A percentile compares a stretch with the other conserved stretches of the same genome.
Conservation (phyloP, 2,329 filamentous ascomycete species). For the Lasiodiplodia gonubiensis region DNA sequence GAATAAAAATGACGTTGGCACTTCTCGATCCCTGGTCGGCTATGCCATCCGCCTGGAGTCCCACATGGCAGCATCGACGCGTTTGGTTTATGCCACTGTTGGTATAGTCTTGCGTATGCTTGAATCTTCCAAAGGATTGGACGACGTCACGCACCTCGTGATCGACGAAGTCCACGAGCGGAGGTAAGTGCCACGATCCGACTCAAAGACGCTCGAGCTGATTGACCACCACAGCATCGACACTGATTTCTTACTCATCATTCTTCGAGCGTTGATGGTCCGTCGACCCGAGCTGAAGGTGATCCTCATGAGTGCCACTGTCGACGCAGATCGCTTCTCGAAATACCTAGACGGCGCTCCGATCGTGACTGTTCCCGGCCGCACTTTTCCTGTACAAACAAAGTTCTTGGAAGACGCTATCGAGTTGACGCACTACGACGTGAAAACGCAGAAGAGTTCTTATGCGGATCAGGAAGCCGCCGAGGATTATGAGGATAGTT, state of each 20-base stretch:
- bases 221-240: slow-evolving; percentile 68
- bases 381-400: slow-evolving; percentile 90
- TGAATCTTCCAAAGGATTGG: slow-evolving; percentile 82
- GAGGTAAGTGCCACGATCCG: slow-evolving; percentile 43
- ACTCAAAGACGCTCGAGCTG: slow-evolving; percentile 25
- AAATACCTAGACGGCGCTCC: slow-evolving; percentile 85
- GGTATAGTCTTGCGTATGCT: slow-evolving; percentile 98
- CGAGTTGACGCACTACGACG: slow-evolving; percentile 76
- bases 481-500: slow-evolving; percentile 55
- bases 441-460: slow-evolving; percentile 33
- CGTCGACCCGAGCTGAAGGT: slow-evolving; percentile 85
- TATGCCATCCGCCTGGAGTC: slow-evolving; percentile 94
- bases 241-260: slow-evolving; percentile 92
- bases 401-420: slow-evolving; percentile 92
- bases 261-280: slow-evolving; percentile 80
- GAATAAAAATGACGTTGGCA: slow-evolving; percentile 79
- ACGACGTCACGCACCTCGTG: slow-evolving; percentile 89
- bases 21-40: slow-evolving; percentile 81
- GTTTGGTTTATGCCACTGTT: slow-evolving; percentile 84
- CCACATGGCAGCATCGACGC: slow-evolving; percentile 79
- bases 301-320: slow-evolving; percentile 95
- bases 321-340: slow-evolving; percentile 90
- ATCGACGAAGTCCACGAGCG: slow-evolving; percentile 98
- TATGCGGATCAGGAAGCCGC: slow-evolving; percentile 52
- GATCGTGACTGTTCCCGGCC: slow-evolving; percentile 86